Evolutionary conservation across 768 basidiomycete species (phyloP), one percentile per base, ranked within the genome.

Genomic region (Xanthoconium purpureum): DNA sequence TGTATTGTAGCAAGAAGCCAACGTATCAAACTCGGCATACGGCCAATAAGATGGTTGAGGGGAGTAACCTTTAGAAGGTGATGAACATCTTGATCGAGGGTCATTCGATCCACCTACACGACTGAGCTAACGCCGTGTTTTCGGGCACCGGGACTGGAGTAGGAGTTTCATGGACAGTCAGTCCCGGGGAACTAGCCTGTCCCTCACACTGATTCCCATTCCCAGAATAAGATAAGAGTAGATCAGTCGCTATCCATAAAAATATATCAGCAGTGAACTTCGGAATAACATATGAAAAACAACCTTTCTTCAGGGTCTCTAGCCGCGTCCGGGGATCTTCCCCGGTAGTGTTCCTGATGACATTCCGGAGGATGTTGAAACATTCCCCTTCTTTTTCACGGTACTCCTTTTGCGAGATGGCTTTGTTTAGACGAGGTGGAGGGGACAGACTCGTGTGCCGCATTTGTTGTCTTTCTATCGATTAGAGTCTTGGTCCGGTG

Each of bases 311-410:
- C 14, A 69, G 46, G 45, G 52, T 50, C 12, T 69, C 69, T 3
- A 62, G 38, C 3, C 68, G 64, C 12, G 56, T 69, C 11, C 36
- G 51, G 3, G 24, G 50, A 4, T 61, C 57, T 32, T 54, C 47
- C 17, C 56, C 52, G 1, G 60, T 66, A 32, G 64, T 46, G 3
- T 38, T 40, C 39, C 42, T 56, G 33, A 69, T 61, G 18, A 49
- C 32, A 5, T 50, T 45, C 3, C 67, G 59, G 14, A 69, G 69
- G 11, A 5, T 29, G 13, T 50, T 50, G 20, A 69, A 62, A 44
- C 51, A 47, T 9, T 59, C 64, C 6, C 30, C 36, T n/a, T 69
- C 68, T 40, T 47, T 64, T 44, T 64, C 65, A 6, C 67, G 64
- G 37, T 69, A 69, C 20, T 50, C 57, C 50, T 49, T 58, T 28